Evolutionary conservation across 2,329 filamentous ascomycete species (phyloP), one percentile per base, ranked within the genome.

Genomic region (Ophiostoma pallidulum): DNA sequence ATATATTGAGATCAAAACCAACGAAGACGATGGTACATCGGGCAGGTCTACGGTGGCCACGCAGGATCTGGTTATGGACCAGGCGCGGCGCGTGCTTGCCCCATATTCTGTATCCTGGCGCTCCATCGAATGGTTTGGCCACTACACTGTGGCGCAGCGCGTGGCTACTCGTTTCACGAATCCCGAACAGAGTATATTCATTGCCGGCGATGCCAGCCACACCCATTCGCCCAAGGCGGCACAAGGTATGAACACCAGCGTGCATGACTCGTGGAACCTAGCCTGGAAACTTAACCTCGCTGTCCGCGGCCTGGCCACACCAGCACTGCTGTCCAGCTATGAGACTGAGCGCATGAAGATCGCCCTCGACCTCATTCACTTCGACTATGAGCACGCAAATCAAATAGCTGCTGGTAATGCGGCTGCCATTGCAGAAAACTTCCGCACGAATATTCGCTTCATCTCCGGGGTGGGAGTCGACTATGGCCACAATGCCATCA

Each of bases 141-240:
- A 78, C 33, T 87, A 85, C 59, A 73, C 78, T 53, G 80, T 86
- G 48, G 79, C 80, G 5, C 82, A 85, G 65, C 76, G 84, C 12
- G 74, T 87, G 18, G 84, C 84, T 1, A 77, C 77, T 51, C 71
- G 75, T 37, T 89, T 88, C 64, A 74, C 77, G 51, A 77, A 83
- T 55, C 68, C 75, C 26, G 64, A 78, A 48, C 33, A 71, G 77
- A 61, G 66, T 2, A 71, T 80, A 2, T 82, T 82, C 54, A 62
- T 84, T 8, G 74, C 75, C 0, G 79, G 80, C 4, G 79, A 84
- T 54, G 78, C 79, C 4, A 80, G 76, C 55, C 79, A 84, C 55
- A 82, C 79, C 0, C 79, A 82, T 56, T 77, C 73, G 0, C 79
- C 80, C 3, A 82, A 83, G 59, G 78, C 78, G 0, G 80, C 79